A percentile compares a stretch with the other conserved stretches of the same genome.
Evolutionary conservation across 805 yeast species (phyloP).

Genomic region (Suhomyces sp.): DNA sequence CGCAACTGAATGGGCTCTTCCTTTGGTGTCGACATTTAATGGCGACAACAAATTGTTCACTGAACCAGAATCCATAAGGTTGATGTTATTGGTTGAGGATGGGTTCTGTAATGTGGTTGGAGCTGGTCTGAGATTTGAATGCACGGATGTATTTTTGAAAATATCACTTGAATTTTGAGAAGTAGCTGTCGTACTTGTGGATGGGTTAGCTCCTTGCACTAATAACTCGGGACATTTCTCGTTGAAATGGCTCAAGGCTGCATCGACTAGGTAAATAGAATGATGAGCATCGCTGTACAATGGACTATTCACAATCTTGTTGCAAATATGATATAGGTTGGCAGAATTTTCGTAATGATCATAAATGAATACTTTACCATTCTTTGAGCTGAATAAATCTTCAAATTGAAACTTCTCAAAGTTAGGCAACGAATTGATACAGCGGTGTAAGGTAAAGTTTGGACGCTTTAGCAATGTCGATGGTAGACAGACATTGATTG

Average conservation of each 20-base stretch:
- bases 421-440: slow-evolving; percentile 57
- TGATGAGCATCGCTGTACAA: slow-evolving; percentile 17
- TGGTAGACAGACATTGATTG: slow-evolving; percentile 82
- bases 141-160: background rate
- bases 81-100: background rate
- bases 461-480: slow-evolving; percentile 80
- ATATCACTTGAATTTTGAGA: background rate
- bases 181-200: background rate
- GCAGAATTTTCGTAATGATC: slow-evolving; percentile 41
- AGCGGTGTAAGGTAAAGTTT: slow-evolving; percentile 62
- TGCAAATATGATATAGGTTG: slow-evolving; percentile 46
- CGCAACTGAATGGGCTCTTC: slow-evolving; percentile 16
- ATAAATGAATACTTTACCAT: slow-evolving; percentile 33
- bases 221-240: slow-evolving; percentile 15
- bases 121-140: background rate
- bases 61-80: background rate
- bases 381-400: slow-evolving; percentile 24
- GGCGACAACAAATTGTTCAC: slow-evolving; percentile 11
- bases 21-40: slow-evolving; percentile 4
- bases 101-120: slow-evolving; percentile 3
- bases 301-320: slow-evolving; percentile 43
- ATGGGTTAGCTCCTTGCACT: slow-evolving; percentile 16
- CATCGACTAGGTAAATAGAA: slow-evolving; percentile 40
- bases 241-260: slow-evolving; percentile 40
- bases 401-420: slow-evolving; percentile 47